Evolutionary conservation across 306 rosid genomes (phyloP), one percentile per base, ranked within the genome.

Genomic region (Styphnolobium japonicum): DNA sequence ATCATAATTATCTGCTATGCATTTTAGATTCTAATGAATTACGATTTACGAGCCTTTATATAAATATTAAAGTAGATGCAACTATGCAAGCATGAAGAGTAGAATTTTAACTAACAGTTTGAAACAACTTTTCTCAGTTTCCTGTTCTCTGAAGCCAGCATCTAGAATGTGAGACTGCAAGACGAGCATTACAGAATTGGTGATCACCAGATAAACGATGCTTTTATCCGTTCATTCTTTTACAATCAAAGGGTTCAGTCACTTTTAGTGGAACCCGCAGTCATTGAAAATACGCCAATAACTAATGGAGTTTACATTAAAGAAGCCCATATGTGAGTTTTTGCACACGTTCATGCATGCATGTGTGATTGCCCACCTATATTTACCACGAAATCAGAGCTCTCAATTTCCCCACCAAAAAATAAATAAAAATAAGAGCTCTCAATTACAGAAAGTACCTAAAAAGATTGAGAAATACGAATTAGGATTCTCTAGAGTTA

Each of bases 71-170:
- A 42, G 61, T 37, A 45, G 49, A 1, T 34, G 51, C 34, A 53
- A 57, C n/a, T n/a, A n/a, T n/a, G 36, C 21, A 36, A 55, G 33
- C 49, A 79, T 29, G 7, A n/a, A 45, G 37, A 49, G 11, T 29
- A 10, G 27, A 42, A 33, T 48, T 49, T 61, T 57, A 22, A 80
- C 80, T 64, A 73, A 81, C 88, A 78, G 78, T 82, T 82, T 80
- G 71, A 67, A 76, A 62, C 23, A 86, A 57, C 76, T 64, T 86
- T 73, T 84, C 84, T 88, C 87, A 84, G 67, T 88, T 84, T 48
- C 92, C 90, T 2, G 86, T 86, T 79, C 87, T 84, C 67, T 84
- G 88, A 61, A 84, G 92, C 92, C 90, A 89, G 73, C 87, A 84
- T 82, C 81, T 84, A 71, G 87, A 86, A 31, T 86, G 90, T 61